Evolutionary conservation across 2,329 filamentous ascomycete genomes (phyloP).

Genomic region (Neofusicoccum sp.): DNA sequence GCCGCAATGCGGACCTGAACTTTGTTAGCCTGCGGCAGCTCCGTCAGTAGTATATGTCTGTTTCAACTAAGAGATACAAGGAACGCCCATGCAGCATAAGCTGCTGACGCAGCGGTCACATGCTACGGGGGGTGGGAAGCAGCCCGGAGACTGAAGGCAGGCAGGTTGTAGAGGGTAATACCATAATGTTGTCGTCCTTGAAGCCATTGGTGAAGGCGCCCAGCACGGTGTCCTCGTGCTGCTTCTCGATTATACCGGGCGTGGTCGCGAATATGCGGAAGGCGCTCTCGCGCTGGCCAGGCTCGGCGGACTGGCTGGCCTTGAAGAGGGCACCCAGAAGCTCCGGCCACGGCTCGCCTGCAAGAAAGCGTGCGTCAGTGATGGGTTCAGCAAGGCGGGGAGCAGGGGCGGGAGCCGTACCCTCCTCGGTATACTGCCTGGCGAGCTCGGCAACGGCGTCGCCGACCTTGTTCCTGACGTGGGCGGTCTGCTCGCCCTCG

Average conservation of each 20-base stretch:
- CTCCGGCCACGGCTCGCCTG: conserved; percentile 86
- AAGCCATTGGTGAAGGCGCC: conserved; percentile 89
- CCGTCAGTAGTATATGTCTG: conserved; percentile 15
- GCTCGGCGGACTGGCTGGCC: conserved; percentile 80
- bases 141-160: too few species aligned
- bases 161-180: conserved; percentile 44
- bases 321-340: conserved; percentile 83
- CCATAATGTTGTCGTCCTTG: conserved; percentile 78
- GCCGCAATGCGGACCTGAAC: conserved; percentile 80
- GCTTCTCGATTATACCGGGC: conserved; percentile 90
- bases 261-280: conserved; percentile 96
- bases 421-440: conserved; percentile 88
- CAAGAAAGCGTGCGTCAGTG: conserved; percentile 17
- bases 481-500: conserved; percentile 67
- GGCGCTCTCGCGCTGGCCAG: conserved; percentile 83
- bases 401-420: conserved; percentile 52
- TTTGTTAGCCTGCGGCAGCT: not conserved
- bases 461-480: conserved; percentile 90
- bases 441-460: conserved; percentile 97
- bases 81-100: not conserved
- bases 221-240: conserved; percentile 88
- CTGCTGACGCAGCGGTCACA: not conserved
- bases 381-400: conserved; percentile 14
- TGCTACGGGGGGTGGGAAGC: not conserved
- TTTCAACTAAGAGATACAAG: not conserved